phyloP scores from a whole-genome alignment of 306 rosid species.

The Morella rubra region DNA sequence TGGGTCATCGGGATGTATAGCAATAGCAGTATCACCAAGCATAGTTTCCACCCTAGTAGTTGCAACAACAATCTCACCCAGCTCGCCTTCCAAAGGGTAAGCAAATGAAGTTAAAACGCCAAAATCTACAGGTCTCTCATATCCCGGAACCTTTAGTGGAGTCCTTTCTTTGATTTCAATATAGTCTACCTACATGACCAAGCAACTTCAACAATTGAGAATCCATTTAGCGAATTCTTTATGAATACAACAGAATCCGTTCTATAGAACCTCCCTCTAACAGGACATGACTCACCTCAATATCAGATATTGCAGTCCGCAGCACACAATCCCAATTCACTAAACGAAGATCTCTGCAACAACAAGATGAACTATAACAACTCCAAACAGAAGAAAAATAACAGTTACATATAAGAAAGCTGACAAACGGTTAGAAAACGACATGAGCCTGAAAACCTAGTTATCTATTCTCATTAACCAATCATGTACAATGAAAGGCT shows the following conservation, averaged over 20 bases:
- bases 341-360: conserved; percentile 77
- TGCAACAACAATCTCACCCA: conserved; percentile 92
- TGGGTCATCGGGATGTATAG: conserved; percentile 74
- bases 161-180: conserved; percentile 77
- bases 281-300: conserved; percentile 59
- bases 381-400: conserved; percentile 1
- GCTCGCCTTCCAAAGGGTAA: conserved; percentile 72
- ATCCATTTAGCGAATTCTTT: conserved; percentile 1
- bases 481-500: not conserved
- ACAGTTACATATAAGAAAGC: not conserved
- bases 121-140: conserved; percentile 78
- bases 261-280: not conserved
- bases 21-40: conserved; percentile 98
- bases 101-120: conserved; percentile 87
- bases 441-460: not conserved
- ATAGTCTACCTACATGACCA: conserved; percentile 76
- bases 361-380: conserved; percentile 11
- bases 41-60: conserved; percentile 94
- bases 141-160: conserved; percentile 71
- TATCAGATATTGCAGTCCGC: conserved; percentile 93
- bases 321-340: conserved; percentile 94
- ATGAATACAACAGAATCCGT: not conserved
- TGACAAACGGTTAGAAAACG: not conserved
- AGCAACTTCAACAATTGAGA: conserved; percentile 19
- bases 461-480: not conserved